phyloP scores from a whole-genome alignment of 2,329 filamentous ascomycete species.

The Fusarium austroafricanum region DNA sequence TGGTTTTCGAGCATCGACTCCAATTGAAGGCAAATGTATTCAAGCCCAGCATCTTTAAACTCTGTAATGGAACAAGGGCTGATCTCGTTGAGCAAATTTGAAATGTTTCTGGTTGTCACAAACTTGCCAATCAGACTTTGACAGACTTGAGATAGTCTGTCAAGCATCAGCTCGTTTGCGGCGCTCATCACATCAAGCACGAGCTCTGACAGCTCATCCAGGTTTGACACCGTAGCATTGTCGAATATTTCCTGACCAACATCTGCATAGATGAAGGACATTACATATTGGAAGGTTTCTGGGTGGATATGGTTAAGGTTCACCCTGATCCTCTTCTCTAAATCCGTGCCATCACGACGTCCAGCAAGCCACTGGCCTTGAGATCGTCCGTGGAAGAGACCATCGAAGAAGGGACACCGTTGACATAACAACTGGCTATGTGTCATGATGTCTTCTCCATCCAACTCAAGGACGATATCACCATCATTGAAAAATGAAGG shows the following conservation, averaged over 20 bases:
- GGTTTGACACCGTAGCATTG: constrained; percentile 72
- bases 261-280: constrained; percentile 87
- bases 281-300: constrained; percentile 79
- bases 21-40: constrained; percentile 92
- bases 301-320: constrained; percentile 85
- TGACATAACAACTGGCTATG: constrained; percentile 85
- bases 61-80: constrained; percentile 83
- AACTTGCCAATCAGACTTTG: constrained; percentile 86
- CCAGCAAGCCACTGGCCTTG: constrained; percentile 84
- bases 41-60: constrained; percentile 88
- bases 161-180: constrained; percentile 95
- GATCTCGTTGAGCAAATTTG: constrained; percentile 85
- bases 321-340: constrained; percentile 68
- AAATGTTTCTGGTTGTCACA: constrained; percentile 87
- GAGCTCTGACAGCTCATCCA: constrained; percentile 90
- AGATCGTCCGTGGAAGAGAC: constrained; percentile 89
- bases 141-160: constrained; percentile 88
- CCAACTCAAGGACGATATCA: constrained; percentile 83
- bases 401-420: constrained; percentile 91
- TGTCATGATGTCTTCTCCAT: constrained; percentile 75
- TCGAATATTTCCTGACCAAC: constrained; percentile 85
- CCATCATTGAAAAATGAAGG: constrained; percentile 79
- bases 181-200: constrained; percentile 90
- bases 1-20: constrained; percentile 94
- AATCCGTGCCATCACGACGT: constrained; percentile 63